Conservation (phyloP, 2,329 filamentous ascomycete genomes). For the Tolypocladium paradoxum region DNA sequence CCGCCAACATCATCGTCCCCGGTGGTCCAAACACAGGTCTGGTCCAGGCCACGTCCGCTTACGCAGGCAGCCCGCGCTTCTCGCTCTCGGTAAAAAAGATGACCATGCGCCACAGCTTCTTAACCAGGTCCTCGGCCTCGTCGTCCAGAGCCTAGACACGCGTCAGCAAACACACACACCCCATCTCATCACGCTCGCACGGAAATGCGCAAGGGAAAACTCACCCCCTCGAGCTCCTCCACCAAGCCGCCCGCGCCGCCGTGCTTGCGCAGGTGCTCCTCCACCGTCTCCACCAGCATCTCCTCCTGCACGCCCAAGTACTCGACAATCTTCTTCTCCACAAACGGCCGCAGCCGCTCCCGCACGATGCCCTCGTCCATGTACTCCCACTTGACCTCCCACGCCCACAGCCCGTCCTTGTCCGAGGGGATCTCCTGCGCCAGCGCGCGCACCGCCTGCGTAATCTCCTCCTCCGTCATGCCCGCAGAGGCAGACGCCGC, state of each 20-base stretch:
- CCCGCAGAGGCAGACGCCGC: conserved; percentile 47
- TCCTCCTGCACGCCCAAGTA: conserved; percentile 94
- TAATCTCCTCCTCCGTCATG: conserved; percentile 79
- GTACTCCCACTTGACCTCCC: conserved; percentile 86
- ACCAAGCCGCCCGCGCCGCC: conserved; percentile 70
- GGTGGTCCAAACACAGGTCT: background rate
- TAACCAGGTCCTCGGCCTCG: conserved; percentile 85
- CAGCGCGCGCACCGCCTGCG: conserved; percentile 68
- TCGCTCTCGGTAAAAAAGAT: conserved; percentile 96
- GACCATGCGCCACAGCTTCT: conserved; percentile 96
- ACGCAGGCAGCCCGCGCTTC: conserved; percentile 67
- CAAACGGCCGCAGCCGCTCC: conserved; percentile 84
- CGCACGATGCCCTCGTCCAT: conserved; percentile 71
- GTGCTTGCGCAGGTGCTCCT: conserved; percentile 71
- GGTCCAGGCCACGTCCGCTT: background rate
- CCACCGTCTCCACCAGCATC: conserved; percentile 84
- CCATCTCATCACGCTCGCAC: too few relatives aligned
- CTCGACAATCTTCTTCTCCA: conserved; percentile 97
- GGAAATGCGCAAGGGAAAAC: too few relatives aligned
- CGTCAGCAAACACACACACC: conserved; percentile 15
- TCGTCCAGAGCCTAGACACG: conserved; percentile 68
- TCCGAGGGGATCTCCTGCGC: conserved; percentile 85
- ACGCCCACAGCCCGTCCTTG: conserved; percentile 80
- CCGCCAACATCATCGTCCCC: too few relatives aligned
- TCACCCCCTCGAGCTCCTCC: conserved; percentile 72